These are phyloP conservation scores for Metschnikowia anglica DNA, from an alignment of 805 yeast species.

Conservation along the genomic window DNA sequence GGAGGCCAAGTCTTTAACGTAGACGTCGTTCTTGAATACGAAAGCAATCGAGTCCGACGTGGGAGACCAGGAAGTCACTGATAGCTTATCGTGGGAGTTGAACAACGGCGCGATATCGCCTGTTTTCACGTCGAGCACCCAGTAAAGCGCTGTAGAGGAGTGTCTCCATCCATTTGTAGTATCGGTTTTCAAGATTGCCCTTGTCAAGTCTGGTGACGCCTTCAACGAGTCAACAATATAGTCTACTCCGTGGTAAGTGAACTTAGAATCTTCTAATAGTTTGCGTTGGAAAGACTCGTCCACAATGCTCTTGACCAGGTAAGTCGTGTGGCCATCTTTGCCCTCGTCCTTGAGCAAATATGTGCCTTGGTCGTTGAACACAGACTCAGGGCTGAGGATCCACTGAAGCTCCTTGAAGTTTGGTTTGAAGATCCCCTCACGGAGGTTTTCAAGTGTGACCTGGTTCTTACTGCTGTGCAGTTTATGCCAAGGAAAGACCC, in stretches of 20 bases:
- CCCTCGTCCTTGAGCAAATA: slow-evolving; percentile 44
- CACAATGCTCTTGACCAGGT: slow-evolving; percentile 53
- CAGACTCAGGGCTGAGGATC: slow-evolving; percentile 55
- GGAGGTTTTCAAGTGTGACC: slow-evolving; percentile 32
- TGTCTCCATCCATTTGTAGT: slow-evolving; percentile 47
- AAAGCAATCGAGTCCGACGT: slow-evolving; percentile 63
- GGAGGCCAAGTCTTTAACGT: slow-evolving; percentile 41
- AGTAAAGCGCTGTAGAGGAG: slow-evolving; percentile 21
- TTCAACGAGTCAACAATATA: slow-evolving; percentile 52
- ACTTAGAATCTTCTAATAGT: slow-evolving; percentile 50
- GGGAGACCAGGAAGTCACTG: slow-evolving; percentile 69
- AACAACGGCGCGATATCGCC: slow-evolving; percentile 17
- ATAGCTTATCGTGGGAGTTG: slow-evolving; percentile 15
- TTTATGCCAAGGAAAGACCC: slow-evolving; percentile 16
- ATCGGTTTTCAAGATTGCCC: slow-evolving; percentile 60
- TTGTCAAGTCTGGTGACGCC: slow-evolving; percentile 66
- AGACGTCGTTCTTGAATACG: slow-evolving; percentile 70
- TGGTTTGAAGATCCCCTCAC: slow-evolving; percentile 60
- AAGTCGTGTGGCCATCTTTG: slow-evolving; percentile 46
- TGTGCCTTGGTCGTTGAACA: slow-evolving; percentile 60
- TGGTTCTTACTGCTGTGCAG: slow-evolving; percentile 21
- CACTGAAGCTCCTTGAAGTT: slow-evolving; percentile 61
- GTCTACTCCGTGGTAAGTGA: slow-evolving; percentile 38
- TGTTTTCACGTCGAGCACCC: slow-evolving; percentile 20
- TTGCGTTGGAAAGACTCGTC: slow-evolving; percentile 45